Evolutionary conservation across 495 filamentous ascomycete species (phyloP).

Genomic region (Lepraria neglecta): DNA sequence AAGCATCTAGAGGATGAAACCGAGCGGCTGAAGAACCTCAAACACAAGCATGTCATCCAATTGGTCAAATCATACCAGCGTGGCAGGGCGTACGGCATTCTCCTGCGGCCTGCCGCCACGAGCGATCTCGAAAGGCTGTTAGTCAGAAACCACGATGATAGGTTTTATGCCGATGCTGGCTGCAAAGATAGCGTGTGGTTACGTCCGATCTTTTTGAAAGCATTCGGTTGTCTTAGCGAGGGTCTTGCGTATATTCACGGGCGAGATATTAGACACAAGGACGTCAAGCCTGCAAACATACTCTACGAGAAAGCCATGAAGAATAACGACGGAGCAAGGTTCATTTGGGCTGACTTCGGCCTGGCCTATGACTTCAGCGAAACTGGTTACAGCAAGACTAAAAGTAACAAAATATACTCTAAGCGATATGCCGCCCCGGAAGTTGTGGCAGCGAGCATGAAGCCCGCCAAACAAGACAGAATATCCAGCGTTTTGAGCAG

Average conservation of each 20-base stretch:
- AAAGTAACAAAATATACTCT: constrained; percentile 13
- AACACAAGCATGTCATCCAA: constrained; percentile 20
- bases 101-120: constrained; percentile 22
- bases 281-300: constrained; percentile 23
- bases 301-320: constrained; percentile 1
- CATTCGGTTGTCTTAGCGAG: constrained; percentile 14
- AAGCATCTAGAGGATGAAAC: constrained; percentile 19
- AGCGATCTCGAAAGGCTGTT: constrained; percentile 14
- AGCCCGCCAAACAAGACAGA: too few species aligned
- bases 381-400: constrained; percentile 17
- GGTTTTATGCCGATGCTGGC: not conserved
- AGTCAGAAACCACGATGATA: not conserved
- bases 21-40: constrained; percentile 14
- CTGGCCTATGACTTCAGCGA: constrained; percentile 38
- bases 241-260: constrained; percentile 15
- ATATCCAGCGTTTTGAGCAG: not conserved
- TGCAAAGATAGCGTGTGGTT: not conserved
- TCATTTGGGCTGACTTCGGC: constrained; percentile 28
- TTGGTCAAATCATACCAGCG: constrained; percentile 22
- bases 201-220: constrained; percentile 7
- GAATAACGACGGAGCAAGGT: constrained; percentile 6
- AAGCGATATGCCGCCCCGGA: constrained; percentile 23
- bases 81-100: constrained; percentile 13
- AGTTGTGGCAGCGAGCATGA: constrained; percentile 2
- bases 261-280: constrained; percentile 14